phyloP scores from a whole-genome alignment of 345 rosid genomes.

The Streptanthus diversifolius region DNA sequence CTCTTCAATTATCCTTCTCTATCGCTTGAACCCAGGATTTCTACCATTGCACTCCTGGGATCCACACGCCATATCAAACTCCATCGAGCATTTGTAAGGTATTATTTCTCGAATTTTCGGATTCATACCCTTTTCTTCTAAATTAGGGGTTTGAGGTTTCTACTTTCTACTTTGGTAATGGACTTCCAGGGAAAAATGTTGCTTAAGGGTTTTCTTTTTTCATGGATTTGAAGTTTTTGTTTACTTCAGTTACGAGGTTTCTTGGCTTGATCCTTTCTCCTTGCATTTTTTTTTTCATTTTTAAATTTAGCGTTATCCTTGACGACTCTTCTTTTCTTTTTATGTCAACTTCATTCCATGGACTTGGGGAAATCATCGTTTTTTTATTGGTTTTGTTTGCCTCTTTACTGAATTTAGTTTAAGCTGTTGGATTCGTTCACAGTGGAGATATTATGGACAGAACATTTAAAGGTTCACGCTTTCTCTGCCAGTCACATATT shows the following conservation, averaged over 20 bases:
- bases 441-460: constrained; percentile 20
- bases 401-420: background rate
- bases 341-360: constrained; percentile 18
- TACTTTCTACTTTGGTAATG: background rate
- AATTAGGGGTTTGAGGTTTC: constrained; percentile 19
- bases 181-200: background rate
- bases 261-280: background rate
- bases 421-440: constrained; percentile 14
- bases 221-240: constrained; percentile 4
- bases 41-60: too few relatives aligned
- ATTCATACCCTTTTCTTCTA: background rate
- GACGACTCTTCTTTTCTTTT: constrained; percentile 21
- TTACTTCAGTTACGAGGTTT: background rate
- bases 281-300: background rate
- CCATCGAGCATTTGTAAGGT: too few relatives aligned
- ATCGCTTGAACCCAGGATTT: too few relatives aligned
- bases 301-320: constrained; percentile 12
- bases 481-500: constrained; percentile 46
- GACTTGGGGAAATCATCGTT: background rate
- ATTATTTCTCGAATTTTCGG: background rate
- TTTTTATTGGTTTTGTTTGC: constrained; percentile 6
- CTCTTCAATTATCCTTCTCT: too few relatives aligned
- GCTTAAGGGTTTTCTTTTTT: constrained; percentile 3
- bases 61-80: too few relatives aligned
- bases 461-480: constrained; percentile 40